Evolutionary conservation across 2,329 filamentous ascomycete genomes (phyloP).

Genomic region (Penicillium janthinellum): DNA sequence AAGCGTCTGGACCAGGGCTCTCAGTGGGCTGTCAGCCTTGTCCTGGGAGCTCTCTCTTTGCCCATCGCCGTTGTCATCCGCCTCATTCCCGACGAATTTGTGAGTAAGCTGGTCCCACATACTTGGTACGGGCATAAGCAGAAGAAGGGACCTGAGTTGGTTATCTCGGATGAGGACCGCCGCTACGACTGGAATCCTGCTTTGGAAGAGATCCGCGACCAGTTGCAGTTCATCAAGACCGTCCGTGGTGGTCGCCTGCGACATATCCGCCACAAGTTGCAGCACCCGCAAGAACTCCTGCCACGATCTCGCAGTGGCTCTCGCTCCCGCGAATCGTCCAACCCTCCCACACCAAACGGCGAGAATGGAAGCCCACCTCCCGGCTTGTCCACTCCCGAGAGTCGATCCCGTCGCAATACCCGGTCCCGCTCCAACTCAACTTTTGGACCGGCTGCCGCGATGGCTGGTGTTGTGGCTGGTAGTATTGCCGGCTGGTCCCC

Average conservation of each 20-base stretch:
- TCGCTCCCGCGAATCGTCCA: conserved; percentile 46
- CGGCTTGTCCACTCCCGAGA: conserved; percentile 58
- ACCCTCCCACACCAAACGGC: conserved; percentile 59
- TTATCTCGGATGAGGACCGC: conserved; percentile 50
- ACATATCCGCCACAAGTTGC: conserved; percentile 61
- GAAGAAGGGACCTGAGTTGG: conserved; percentile 40
- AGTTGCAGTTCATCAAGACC: conserved; percentile 64
- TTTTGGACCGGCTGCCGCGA: conserved; percentile 63
- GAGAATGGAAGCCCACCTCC: conserved; percentile 45
- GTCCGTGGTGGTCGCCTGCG: conserved; percentile 65
- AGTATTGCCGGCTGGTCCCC: conserved; percentile 67
- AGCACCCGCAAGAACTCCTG: conserved; percentile 55
- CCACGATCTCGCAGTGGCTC: conserved; percentile 48
- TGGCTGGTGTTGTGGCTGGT: conserved; percentile 68
- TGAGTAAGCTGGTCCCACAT: conserved; percentile 47
- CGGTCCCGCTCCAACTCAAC: conserved; percentile 62
- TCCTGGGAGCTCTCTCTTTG: conserved; percentile 68
- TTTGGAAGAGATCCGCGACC: conserved; percentile 64
- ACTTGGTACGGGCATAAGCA: conserved; percentile 37
- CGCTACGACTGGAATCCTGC: conserved; percentile 61
- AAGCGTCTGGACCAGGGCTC: conserved; percentile 58
- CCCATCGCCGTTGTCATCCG: conserved; percentile 65
- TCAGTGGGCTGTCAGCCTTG: conserved; percentile 71
- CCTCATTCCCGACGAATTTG: conserved; percentile 60
- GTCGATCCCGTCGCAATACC: conserved; percentile 49